phyloP scores from a whole-genome alignment of 352 stramenopile species.

The Phytophthora capsici region DNA sequence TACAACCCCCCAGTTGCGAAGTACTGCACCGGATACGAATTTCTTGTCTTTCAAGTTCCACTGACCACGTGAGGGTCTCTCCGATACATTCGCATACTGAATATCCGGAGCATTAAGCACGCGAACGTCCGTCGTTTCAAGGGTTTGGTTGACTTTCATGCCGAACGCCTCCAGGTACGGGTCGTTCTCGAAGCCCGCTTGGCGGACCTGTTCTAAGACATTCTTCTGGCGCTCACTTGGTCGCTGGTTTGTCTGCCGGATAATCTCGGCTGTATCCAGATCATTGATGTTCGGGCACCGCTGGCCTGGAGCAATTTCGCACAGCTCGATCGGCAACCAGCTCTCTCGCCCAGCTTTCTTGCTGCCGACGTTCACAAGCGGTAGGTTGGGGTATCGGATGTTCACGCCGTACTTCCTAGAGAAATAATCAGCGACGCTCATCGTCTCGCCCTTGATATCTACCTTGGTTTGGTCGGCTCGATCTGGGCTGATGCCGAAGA shows the following conservation, averaged over 20 bases:
- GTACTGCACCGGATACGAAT: conserved; percentile 52
- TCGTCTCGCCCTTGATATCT: conserved; percentile 56
- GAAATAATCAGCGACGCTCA: conserved; percentile 68
- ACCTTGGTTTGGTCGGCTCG: conserved; percentile 51
- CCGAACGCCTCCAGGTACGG: conserved; percentile 67
- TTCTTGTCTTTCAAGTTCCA: conserved; percentile 82
- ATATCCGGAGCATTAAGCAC: conserved; percentile 64
- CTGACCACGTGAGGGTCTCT: conserved; percentile 58
- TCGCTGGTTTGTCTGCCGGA: conserved; percentile 57
- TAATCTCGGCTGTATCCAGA: conserved; percentile 83
- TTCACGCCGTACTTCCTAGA: conserved; percentile 46
- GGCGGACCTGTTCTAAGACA: conserved; percentile 60
- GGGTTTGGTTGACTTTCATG: conserved; percentile 52
- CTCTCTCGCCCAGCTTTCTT: conserved; percentile 43
- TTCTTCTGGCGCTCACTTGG: conserved; percentile 45
- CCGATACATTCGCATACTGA: conserved; percentile 63
- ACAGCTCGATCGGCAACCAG: conserved; percentile 87
- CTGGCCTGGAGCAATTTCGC: conserved; percentile 69
- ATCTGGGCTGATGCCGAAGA: conserved; percentile 54
- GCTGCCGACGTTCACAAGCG: conserved; percentile 73
- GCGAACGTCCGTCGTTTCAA: conserved; percentile 52
- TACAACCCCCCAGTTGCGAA: conserved; percentile 65
- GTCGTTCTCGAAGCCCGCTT: conserved; percentile 75
- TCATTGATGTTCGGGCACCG: conserved; percentile 78
- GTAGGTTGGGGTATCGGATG: conserved; percentile 67